Evolutionary conservation across 164 flowering plant genomes (phyloP), one percentile per base, ranked within the genome.

Genomic region (Warburgia ugandensis): DNA sequence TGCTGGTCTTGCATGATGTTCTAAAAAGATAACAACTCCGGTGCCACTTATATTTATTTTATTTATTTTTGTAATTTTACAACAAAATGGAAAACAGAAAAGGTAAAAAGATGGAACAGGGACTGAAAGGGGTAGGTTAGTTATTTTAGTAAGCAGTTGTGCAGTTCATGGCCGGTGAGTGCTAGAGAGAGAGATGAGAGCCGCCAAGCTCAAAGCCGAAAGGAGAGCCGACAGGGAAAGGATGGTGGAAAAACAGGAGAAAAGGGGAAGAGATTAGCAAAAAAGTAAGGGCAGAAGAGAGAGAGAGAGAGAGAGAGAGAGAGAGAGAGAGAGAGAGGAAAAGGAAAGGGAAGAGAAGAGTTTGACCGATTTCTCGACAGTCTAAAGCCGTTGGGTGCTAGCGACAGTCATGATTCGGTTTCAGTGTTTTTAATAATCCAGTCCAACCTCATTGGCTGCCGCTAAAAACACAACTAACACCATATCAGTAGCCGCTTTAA

Each of bases 351-450:
- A n/a, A 8, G 17, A 20, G 26, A 31, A 13, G 48, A 43, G 61
- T 64, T 61, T 64, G 68, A 61, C 70, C 67, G 49, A 58, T 42
- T n/a, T 37, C 59, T 65, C 32, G 31, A 50, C 21, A 50, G 67
- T 61, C 60, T 44, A n/a, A 61, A 29, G 51, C 52, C 45, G 48
- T 51, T 43, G 58, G 49, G 61, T 45, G 63, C 63, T 58, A 54
- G 68, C 61, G 68, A 56, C 68, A 65, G 70, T 65, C 62, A 65
- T 68, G 73, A 68, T 68, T 68, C 59, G 31, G 64, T 67, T 56
- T 37, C 63, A 44, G 58, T 3, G 44, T 54, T 63, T 45, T 35
- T 35, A 40, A 60, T 48, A 64, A 48, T 57, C 58, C 19, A 32
- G 58, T 43, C 16, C 33, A 52, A 55, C 41, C 56, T 39, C 40